Percentiles rank a stretch among this genome's conserved stretches.
phyloP scores from a whole-genome alignment of 2,329 filamentous ascomycete species.

The Fonsecaea multimorphosa region DNA sequence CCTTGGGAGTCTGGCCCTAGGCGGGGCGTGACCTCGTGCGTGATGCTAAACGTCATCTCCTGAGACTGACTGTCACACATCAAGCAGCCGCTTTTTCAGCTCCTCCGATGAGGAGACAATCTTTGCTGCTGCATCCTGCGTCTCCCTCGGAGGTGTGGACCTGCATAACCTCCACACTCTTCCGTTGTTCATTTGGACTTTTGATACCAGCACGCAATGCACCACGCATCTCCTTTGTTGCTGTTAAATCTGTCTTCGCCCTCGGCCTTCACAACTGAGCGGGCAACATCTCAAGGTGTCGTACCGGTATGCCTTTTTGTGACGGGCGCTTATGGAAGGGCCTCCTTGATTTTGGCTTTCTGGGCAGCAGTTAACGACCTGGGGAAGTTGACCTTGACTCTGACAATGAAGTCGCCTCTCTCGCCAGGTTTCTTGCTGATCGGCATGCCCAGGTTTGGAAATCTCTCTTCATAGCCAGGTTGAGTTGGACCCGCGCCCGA shows the following conservation, averaged over 20 bases:
- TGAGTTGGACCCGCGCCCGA: slow-evolving; percentile 83
- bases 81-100: neutral
- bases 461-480: slow-evolving; percentile 80
- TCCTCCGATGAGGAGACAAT: neutral
- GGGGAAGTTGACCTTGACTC: slow-evolving; percentile 93
- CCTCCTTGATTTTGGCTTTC: slow-evolving; percentile 80
- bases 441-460: slow-evolving; percentile 90
- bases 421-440: slow-evolving; percentile 85
- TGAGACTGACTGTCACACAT: neutral
- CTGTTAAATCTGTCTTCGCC: neutral
- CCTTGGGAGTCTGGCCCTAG: neutral
- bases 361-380: slow-evolving; percentile 75
- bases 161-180: slow-evolving; percentile 7
- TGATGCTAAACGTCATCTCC: neutral
- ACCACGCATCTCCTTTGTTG: neutral
- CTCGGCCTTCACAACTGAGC: neutral
- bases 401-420: slow-evolving; percentile 85
- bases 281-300: neutral
- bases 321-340: slow-evolving; percentile 57
- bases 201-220: neutral
- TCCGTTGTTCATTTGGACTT: neutral
- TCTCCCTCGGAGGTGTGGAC: neutral
- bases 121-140: neutral
- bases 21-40: neutral
- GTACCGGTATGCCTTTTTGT: neutral